Base-by-base conservation (phyloP, 768 basidiomycete genomes). In the Mycena epipterygia region DNA sequence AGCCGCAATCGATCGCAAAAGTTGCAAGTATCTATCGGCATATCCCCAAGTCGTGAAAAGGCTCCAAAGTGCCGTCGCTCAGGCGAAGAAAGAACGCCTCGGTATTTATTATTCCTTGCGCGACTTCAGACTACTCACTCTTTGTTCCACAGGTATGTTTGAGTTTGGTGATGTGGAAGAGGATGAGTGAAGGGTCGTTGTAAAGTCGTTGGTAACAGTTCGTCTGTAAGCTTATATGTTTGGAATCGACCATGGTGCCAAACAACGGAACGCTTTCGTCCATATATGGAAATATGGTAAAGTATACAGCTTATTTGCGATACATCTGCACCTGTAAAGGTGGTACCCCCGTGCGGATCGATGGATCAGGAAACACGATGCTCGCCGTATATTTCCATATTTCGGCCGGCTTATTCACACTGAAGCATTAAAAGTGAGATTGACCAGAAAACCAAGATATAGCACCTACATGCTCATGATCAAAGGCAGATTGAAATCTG, bases 121-220 rank as follows among this genome's bases (percentile, higher is more conserved):
- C 33, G 8, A 27, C 25, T 33, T 23, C 27, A 35, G 21, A 17
- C 27, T 6, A 53, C 37, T 63, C 41, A 58, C 23, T 56, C 5
- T 2, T 55, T 37, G 1, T 27, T 27, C 25, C 23, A 11, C 57
- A 67, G 72, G 95, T 39, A 95, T 95, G 89, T 96, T 94, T 76
- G 95, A 96, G 82, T 93, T 94, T 77, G 95, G 95, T n/a, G 95
- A 96, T 79, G 86, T 95, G 16, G 94, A 94, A 73, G 94, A 95
- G 78, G 94, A 95, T 65, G 92, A 95, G 68, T 86, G 80, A 75
- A 23, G 17, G 35, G 23, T 25, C 14, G 7, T 4, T 25, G 44
- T 21, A n/a, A 37, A 37, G 35, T 37, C 8, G 35, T 7, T 6
- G 8, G 14, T 7, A 37, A 17, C 19, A 41, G 12, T 41, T 16